Base-by-base conservation (phyloP, 2,329 filamentous ascomycete genomes). In the Sarocladium oryzae region DNA sequence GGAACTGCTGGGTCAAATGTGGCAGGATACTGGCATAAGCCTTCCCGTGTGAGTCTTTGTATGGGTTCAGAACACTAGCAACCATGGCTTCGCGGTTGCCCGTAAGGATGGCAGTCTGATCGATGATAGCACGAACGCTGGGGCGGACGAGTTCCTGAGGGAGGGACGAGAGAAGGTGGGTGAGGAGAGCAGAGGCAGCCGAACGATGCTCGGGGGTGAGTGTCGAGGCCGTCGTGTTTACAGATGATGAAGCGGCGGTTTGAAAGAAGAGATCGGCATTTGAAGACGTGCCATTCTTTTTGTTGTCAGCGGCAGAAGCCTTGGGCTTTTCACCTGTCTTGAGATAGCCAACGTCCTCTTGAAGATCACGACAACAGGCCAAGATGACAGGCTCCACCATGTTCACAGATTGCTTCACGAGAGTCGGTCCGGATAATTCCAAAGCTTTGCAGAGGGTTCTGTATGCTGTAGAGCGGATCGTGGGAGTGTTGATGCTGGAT, bases 51-150 rank as follows among this genome's bases (percentile, higher is more conserved):
- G 79, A 72, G 61, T 83, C 73, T 55, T 82, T 70, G 66, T 84
- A 81, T 1, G 89, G 88, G 65, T 93, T 89, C 53, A 96, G 72
- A 11, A 95, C 83, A 64, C 89, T 92, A 5, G 89, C 82, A 10
- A 93, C 62, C 78, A 96, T 88, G 37, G 87, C 85, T 28, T 84
- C 74, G 61, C 82, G 84, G 64, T 85, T 77, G 53, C 77, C 75
- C 4, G 76, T 79, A 20, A 96, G 70, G 52, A 96, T 85, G 18
- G 89, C 86, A 2, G 88, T 88, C 56, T 88, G 86, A 61, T 96
- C 89, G 55, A 96, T 75, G 46, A 89, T 81, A 10, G 84, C 79
- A 50, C 92, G 84, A 18, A 89, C 63, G 2, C 86, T 80, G 8
- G 85, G 80, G n/a, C 86, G 79, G 33, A 95, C 69, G 61, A 82